Base-by-base conservation (phyloP, 257 asterid genomes). In the Nicotiana obtusifolia region DNA sequence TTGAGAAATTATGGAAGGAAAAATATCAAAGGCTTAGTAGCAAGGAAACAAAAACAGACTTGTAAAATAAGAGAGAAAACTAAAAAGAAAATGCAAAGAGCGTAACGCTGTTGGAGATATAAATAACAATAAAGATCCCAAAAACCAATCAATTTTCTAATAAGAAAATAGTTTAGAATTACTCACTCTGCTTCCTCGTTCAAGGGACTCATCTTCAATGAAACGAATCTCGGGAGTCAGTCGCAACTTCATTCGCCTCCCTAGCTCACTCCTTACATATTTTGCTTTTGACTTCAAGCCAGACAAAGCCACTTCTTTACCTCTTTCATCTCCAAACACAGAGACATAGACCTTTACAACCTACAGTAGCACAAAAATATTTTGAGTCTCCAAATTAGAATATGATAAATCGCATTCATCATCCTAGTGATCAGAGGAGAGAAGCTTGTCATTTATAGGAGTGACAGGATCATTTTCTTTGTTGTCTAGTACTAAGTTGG, bases 181-280 rank as follows among this genome's bases (percentile, higher is more conserved):
- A 67, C 97, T 91, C 2, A 96, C 99, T 94, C 99, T 88, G 97
- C 99, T 96, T 88, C 99, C 99, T 73, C 98, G 91, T 87, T 94
- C 99, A 78, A 89, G 76, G 86, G 99, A 88, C 84, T 94, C 98
- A 9, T 96, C 99, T 89, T 96, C 99, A 30, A 96, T 84, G 88
- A 96, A 96, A 28, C 98, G 95, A 77, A 96, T 84, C 89, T 96
- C 98, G 26, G 99, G 99, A 47, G 99, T 96, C 85, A 94, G 90
- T 81, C 99, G 92, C 90, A 96, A 85, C 91, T 91, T 94, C 98
- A 96, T 91, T 68, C 99, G 97, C 88, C 86, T 93, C 49, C 99
- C 98, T 82, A 96, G 87, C 87, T 88, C 90, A 80, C 97, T 81
- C 64, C 99, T 97, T 41, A 96, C 98, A 86, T 96, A 96, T 84